phyloP scores from a whole-genome alignment of 2,329 filamentous ascomycete species.

The Alternaria sp. region DNA sequence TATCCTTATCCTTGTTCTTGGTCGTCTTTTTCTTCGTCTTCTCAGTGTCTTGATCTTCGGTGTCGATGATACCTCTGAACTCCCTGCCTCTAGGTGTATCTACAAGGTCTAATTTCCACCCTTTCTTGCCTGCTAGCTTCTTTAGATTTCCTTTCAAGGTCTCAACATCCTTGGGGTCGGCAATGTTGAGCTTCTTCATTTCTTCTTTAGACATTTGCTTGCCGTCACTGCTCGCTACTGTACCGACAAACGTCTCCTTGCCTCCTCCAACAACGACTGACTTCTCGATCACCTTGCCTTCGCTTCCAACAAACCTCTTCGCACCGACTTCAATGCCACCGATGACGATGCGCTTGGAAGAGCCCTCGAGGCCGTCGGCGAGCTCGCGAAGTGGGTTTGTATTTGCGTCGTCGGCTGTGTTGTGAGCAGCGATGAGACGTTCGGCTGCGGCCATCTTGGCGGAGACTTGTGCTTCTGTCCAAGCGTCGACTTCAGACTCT shows the following conservation, averaged over 20 bases:
- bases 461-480: slow-evolving; percentile 48
- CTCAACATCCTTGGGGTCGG: slow-evolving; percentile 71
- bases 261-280: slow-evolving; percentile 58
- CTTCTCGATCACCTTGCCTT: slow-evolving; percentile 66
- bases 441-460: slow-evolving; percentile 41
- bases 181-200: slow-evolving; percentile 71
- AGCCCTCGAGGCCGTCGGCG: slow-evolving; percentile 38
- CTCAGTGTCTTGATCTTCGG: slow-evolving; percentile 62
- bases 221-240: slow-evolving; percentile 67
- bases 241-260: slow-evolving; percentile 64
- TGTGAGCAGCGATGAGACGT: slow-evolving; percentile 33
- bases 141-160: slow-evolving; percentile 74
- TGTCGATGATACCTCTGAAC: slow-evolving; percentile 74
- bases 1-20: slow-evolving; percentile 14
- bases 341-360: slow-evolving; percentile 56
- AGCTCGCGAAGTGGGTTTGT: slow-evolving; percentile 48
- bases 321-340: slow-evolving; percentile 69
- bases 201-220: slow-evolving; percentile 71
- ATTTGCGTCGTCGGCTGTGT: slow-evolving; percentile 29
- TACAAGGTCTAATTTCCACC: slow-evolving; percentile 84
- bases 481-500: slow-evolving; percentile 62
- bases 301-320: slow-evolving; percentile 62
- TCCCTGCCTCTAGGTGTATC: slow-evolving; percentile 72
- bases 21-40: slow-evolving; percentile 31
- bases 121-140: slow-evolving; percentile 72